Percentiles rank a stretch among this genome's conserved stretches.
Evolutionary conservation across 2,329 filamentous ascomycete genomes (phyloP).

Genomic region (Arthrobotrys megalospora): DNA sequence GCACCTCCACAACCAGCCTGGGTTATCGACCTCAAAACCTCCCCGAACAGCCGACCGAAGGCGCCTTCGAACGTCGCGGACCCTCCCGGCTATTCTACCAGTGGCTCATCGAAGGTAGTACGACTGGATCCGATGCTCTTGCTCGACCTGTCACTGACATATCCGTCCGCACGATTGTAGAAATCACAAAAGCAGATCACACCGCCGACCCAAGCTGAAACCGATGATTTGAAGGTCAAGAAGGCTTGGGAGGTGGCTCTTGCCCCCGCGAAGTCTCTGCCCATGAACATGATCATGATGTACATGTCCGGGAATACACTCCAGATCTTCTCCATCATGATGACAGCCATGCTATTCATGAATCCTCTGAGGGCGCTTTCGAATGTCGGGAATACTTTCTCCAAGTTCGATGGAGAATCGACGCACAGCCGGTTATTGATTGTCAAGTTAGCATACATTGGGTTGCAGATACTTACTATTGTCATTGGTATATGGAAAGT

Average conservation of each 20-base stretch:
- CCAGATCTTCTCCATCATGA: slow-evolving; percentile 99
- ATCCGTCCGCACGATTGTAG: slow-evolving; percentile 60
- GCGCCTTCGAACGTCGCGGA: slow-evolving; percentile 78
- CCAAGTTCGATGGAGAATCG: slow-evolving; percentile 89
- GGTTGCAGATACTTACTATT: slow-evolving; percentile 86
- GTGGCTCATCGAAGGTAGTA: slow-evolving; percentile 64
- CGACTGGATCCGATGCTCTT: slow-evolving; percentile 58
- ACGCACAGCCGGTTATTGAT: slow-evolving; percentile 77
- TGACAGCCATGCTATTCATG: slow-evolving; percentile 99
- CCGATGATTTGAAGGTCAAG: slow-evolving; percentile 95
- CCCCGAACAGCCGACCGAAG: slow-evolving; percentile 78
- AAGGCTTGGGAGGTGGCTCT: slow-evolving; percentile 99
- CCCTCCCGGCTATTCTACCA: slow-evolving; percentile 84
- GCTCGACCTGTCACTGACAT: slow-evolving; percentile 68
- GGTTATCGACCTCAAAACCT: slow-evolving; percentile 83
- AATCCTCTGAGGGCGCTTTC: slow-evolving; percentile 89
- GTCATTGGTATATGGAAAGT: slow-evolving; percentile 95
- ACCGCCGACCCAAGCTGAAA: slow-evolving; percentile 83
- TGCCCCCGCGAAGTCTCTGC: slow-evolving; percentile 90
- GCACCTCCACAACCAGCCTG: slow-evolving; percentile 70
- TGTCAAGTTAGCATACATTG: slow-evolving; percentile 89
- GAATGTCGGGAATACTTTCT: slow-evolving; percentile 87
- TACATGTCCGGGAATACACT: slow-evolving; percentile 99
- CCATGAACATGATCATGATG: slow-evolving; percentile 99
- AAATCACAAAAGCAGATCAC: slow-evolving; percentile 71